phyloP scores from a whole-genome alignment of 192 early-diverging fungal genomes.

The Piromyces finnis region DNA sequence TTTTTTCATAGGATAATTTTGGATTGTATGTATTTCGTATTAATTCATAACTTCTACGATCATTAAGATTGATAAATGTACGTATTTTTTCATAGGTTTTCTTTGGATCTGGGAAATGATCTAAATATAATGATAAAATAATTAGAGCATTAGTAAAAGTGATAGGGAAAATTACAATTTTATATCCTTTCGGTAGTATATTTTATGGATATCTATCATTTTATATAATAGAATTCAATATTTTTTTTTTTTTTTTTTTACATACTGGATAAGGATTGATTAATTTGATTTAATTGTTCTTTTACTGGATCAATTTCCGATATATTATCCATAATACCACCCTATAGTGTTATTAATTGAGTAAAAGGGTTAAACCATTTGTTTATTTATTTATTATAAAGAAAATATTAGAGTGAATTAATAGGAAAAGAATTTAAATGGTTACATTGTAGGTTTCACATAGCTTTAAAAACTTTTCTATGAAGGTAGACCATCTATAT shows the following conservation, averaged over 20 bases:
- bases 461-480: conserved; percentile 33
- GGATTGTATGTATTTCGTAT: conserved; percentile 57
- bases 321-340: background rate
- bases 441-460: conserved; percentile 43
- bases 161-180: no score
- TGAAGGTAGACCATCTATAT: conserved; percentile 29
- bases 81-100: conserved; percentile 38
- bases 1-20: conserved; percentile 41
- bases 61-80: conserved; percentile 53
- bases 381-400: no score
- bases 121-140: conserved; percentile 3
- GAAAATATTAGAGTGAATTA: no score
- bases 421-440: background rate
- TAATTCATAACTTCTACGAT: conserved; percentile 41
- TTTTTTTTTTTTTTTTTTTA: background rate
- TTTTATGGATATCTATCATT: no score
- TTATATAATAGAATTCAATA: no score
- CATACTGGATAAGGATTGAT: background rate
- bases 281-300: background rate
- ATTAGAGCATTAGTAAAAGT: no score
- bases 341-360: background rate
- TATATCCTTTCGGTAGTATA: no score
- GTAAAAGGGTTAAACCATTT: no score
- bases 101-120: conserved; percentile 41
- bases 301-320: background rate